These are phyloP conservation scores for Dipodascopsis uninucleata DNA, from an alignment of 805 yeast genomes.

Conservation along the genomic window DNA sequence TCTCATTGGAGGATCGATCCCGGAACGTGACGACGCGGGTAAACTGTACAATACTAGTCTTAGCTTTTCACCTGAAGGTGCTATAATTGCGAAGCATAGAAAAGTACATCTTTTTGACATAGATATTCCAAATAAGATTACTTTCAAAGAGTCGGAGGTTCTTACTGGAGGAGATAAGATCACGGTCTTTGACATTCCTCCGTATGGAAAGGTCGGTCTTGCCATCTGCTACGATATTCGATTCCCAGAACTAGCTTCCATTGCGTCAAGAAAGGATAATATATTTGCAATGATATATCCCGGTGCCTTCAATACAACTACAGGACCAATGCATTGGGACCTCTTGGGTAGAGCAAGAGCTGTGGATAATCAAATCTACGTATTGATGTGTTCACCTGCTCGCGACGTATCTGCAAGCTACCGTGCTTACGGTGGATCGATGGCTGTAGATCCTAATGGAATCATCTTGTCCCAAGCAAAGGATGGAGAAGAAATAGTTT, in stretches of 20 bases:
- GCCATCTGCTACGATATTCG: slow-evolving; percentile 84
- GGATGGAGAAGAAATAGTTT: slow-evolving; percentile 70
- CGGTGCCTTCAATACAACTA: slow-evolving; percentile 86
- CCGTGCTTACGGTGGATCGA: slow-evolving; percentile 82
- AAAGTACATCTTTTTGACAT: slow-evolving; percentile 90
- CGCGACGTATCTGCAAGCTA: slow-evolving; percentile 83
- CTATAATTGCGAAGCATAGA: slow-evolving; percentile 80
- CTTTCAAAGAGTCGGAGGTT: slow-evolving; percentile 76
- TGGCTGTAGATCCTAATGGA: slow-evolving; percentile 94
- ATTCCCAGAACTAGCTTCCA: slow-evolving; percentile 74
- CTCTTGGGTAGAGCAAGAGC: slow-evolving; percentile 78
- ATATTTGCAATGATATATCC: slow-evolving; percentile 80
- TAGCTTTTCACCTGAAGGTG: slow-evolving; percentile 68
- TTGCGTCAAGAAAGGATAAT: slow-evolving; percentile 62
- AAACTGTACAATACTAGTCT: slow-evolving; percentile 69
- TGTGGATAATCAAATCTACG: slow-evolving; percentile 80
- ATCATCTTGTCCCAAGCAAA: slow-evolving; percentile 71
- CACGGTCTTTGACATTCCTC: slow-evolving; percentile 67
- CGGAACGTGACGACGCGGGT: slow-evolving; percentile 62
- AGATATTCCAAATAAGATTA: slow-evolving; percentile 85
- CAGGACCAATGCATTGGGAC: slow-evolving; percentile 92
- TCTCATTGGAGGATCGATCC: slow-evolving; percentile 88
- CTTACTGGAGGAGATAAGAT: slow-evolving; percentile 78
- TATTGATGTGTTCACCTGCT: slow-evolving; percentile 88
- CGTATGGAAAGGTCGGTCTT: slow-evolving; percentile 67